Percentiles rank a stretch among this genome's conserved stretches.
Conservation (phyloP, 176 grass and related monocot species). For the Triticum dicoccoides region DNA sequence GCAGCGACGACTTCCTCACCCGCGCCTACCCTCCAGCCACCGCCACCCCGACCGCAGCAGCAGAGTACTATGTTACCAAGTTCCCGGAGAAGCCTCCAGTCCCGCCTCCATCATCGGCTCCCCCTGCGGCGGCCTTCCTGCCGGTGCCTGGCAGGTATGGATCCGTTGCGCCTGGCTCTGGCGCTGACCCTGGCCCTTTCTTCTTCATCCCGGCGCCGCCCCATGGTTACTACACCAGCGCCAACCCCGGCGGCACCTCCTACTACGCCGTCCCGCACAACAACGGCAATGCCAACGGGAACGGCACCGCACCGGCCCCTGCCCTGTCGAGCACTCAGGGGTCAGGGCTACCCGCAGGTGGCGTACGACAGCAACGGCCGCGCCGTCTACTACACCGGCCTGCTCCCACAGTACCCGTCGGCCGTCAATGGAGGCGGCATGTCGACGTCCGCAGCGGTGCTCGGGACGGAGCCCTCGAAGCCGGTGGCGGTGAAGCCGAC, state of each 20-base stretch:
- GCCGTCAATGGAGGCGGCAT: conserved; percentile 33
- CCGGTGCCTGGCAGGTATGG: conserved; percentile 42
- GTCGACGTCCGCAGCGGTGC: conserved; percentile 13
- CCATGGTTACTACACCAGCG: conserved; percentile 60
- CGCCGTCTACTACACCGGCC: conserved; percentile 78
- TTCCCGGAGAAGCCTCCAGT: conserved; percentile 54
- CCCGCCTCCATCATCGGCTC: conserved; percentile 36
- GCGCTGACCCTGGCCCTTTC: conserved; percentile 45
- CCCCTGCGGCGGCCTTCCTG: conserved; percentile 43
- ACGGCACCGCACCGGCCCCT: conserved; percentile 9
- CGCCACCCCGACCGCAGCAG: conserved; percentile 7
- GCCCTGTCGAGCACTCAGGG: conserved; percentile 19
- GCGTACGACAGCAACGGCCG: conserved; percentile 78
- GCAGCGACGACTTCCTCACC: conserved; percentile 63
- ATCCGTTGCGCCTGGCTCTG: conserved; percentile 52
- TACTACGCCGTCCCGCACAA: conserved; percentile 50
- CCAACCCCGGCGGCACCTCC: conserved; percentile 29
- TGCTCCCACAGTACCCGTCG: conserved; percentile 58
- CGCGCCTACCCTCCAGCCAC: conserved; percentile 46
- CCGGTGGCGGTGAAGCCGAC: conserved; percentile 65
- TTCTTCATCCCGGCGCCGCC: conserved; percentile 59
- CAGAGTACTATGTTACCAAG: conserved; percentile 55
- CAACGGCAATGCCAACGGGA: conserved; percentile 26
- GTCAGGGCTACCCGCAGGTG: conserved; percentile 37
- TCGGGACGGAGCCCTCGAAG: conserved; percentile 48